Base-by-base conservation (phyloP, 176 grass and related monocot genomes). In the Cenchrus fungigraminus region DNA sequence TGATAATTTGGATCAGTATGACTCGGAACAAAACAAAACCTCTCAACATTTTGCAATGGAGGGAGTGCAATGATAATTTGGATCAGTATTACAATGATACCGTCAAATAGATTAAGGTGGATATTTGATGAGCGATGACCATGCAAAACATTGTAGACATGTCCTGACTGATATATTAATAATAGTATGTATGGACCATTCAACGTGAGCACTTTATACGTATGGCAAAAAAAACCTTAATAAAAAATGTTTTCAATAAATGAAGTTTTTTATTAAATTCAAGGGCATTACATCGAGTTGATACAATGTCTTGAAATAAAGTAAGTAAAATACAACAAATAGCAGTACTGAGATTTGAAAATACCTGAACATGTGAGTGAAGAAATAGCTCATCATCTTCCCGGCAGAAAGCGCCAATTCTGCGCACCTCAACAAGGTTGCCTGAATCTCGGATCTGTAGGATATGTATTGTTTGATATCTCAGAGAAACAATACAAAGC, bases 401-500 rank as follows among this genome's bases (percentile, higher is more conserved):
- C 65, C 78, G 83, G 65, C 96, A 98, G 80, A 94, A 98, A 42
- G 90, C n/a, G 14, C 93, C 96, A 77, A 98, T 94, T 67, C 43
- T 95, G n/a, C 91, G 93, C 67, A 98, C 87, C 86, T 98, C 89
- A 84, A 98, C 93, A 81, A 98, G 91, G 78, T 92, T 95, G 68
- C 96, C 96, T 31, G 87, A 91, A 65, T 95, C 93, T 59, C 93
- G 76, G 72, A 98, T 95, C 79, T 98, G 96, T 79, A 98, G 75
- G 60, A 98, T 93, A 87, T 98, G 93, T 90, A 95, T 94, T 71
- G 86, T 95, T 93, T 98, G 96, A 65, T 98, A 93, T 58, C 93
- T 88, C 67, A 98, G 80, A 70, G 96, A 98, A 19, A 94, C 83
- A 83, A 98, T 94, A 82, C 93, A 98, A 62, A 98, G 55, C n/a